A percentile compares a stretch with the other conserved stretches of the same genome.
Evolutionary conservation across 2,329 filamentous ascomycete genomes (phyloP).

Genomic region (Berkeleyomyces rouxiae): DNA sequence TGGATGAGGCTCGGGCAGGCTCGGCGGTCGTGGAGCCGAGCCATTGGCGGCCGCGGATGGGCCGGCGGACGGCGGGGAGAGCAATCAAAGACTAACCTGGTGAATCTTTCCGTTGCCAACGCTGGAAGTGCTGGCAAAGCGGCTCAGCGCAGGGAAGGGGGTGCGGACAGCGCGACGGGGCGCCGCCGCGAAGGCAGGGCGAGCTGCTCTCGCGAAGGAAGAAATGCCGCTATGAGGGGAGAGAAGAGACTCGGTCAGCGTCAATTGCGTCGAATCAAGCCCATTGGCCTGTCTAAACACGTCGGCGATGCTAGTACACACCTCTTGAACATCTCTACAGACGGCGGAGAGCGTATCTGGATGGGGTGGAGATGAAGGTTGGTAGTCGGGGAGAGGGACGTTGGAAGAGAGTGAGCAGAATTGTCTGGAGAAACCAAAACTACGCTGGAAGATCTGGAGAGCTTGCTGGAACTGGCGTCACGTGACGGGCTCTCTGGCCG

Average conservation of each 20-base stretch:
- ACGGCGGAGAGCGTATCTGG: slow-evolving; percentile 48
- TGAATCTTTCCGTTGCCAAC: slow-evolving; percentile 51
- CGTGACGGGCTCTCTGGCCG: slow-evolving; percentile 14
- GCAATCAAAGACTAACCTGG: slow-evolving; percentile 33
- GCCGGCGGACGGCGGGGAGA: neutral
- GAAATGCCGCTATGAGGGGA: slow-evolving; percentile 43
- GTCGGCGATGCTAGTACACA: slow-evolving; percentile 31
- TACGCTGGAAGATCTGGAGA: slow-evolving; percentile 14
- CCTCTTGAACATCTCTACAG: slow-evolving; percentile 72
- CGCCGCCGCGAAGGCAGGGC: slow-evolving; percentile 40
- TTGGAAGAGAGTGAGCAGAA: slow-evolving; percentile 32
- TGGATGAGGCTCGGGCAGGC: neutral
- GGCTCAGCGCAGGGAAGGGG: slow-evolving; percentile 36
- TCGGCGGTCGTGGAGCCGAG: slow-evolving; percentile 3
- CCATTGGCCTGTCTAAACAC: slow-evolving; percentile 18
- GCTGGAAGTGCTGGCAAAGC: slow-evolving; percentile 41
- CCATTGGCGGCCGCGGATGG: neutral
- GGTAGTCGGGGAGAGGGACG: slow-evolving; percentile 28
- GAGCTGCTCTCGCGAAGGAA: slow-evolving; percentile 45
- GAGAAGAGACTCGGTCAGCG: slow-evolving; percentile 17
- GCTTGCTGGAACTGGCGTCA: slow-evolving; percentile 12
- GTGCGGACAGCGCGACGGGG: slow-evolving; percentile 40
- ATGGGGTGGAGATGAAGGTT: slow-evolving; percentile 39
- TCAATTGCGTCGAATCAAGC: slow-evolving; percentile 27
- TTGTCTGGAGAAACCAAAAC: slow-evolving; percentile 23